phyloP scores from a whole-genome alignment of 352 stramenopile genomes.

The Globisporangium spinosum region DNA sequence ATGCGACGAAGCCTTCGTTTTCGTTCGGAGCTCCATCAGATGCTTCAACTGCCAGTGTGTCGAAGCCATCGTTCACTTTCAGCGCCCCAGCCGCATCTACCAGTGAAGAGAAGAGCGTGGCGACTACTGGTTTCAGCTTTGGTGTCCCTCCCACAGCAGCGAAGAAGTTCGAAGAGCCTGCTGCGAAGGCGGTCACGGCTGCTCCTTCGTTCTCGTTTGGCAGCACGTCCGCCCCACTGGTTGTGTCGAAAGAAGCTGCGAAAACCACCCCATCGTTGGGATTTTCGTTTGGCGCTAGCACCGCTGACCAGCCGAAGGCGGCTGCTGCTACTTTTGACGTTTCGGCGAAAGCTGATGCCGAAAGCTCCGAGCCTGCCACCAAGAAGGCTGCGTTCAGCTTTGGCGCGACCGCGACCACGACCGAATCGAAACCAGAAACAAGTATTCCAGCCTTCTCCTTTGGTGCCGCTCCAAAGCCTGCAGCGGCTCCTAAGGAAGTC shows the following conservation, averaged over 20 bases:
- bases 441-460: conserved; percentile 28
- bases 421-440: conserved; percentile 18
- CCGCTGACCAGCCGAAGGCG: not conserved
- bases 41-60: not conserved
- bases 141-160: conserved; percentile 8
- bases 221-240: not conserved
- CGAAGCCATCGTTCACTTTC: conserved; percentile 27
- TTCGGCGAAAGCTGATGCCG: conserved; percentile 2
- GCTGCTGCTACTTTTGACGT: not conserved
- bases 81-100: conserved; percentile 1
- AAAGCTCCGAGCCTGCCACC: conserved; percentile 7
- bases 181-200: conserved; percentile 2
- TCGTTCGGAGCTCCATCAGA: conserved; percentile 19
- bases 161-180: conserved; percentile 11
- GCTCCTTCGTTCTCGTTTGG: conserved; percentile 23
- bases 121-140: conserved; percentile 33
- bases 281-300: conserved; percentile 15
- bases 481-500: not conserved
- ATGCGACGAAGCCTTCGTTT: conserved; percentile 21
- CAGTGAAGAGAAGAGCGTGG: conserved; percentile 2
- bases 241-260: not conserved
- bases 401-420: conserved; percentile 15
- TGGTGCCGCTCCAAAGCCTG: conserved; percentile 5
- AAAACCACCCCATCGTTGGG: not conserved
- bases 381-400: conserved; percentile 24